Evolutionary conservation across 2,329 filamentous ascomycete species (phyloP), one percentile per base, ranked within the genome.

Genomic region (Fusarium caatingaense): DNA sequence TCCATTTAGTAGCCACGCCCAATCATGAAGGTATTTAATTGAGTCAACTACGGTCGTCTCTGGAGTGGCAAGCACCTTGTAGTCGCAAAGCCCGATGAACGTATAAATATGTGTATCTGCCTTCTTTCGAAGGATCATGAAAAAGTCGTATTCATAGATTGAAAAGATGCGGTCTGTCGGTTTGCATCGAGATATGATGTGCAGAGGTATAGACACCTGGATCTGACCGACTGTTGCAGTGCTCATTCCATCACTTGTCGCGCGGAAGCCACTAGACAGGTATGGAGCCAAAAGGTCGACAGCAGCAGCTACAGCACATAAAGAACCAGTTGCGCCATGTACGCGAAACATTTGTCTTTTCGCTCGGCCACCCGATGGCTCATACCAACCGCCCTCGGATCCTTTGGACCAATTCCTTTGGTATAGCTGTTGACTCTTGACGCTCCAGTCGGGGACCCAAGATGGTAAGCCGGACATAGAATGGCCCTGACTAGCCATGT

Each of bases 31-130:
- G 7, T 60, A 32, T 15, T 11, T 57, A 0, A 41, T 25, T 0
- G 13, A 10, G 25, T 57, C 41, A 0, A 47, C 0, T 2, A 18
- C 2, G 1, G n/a, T 21, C 8, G 32, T 21, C 42, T 9, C 8
- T 5, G 4, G 1, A 5, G 20, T 10, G 2, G 20, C 12, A 1
- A 18, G 0, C 0, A 4, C 1, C 6, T 15, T 20, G 30, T 57
- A 57, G 2, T 3, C 2, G 1, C 51, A 60, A 30, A 60, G 13
- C 3, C 56, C 56, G 11, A 57, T 7, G 5, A 47, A 41, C 0
- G 0, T 47, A 6, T 58, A 47, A 4, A 47, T 16, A 0, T 41
- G 3, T 18, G 15, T 7, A 2, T 58, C 8, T 6, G 42, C 27
- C 3, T 15, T 27, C 18, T 32, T 27, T 3, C 42, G 51, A 25